These are phyloP conservation scores for Botryotinia calthae DNA, from an alignment of 2,329 filamentous ascomycete species.

Conservation along the genomic window DNA sequence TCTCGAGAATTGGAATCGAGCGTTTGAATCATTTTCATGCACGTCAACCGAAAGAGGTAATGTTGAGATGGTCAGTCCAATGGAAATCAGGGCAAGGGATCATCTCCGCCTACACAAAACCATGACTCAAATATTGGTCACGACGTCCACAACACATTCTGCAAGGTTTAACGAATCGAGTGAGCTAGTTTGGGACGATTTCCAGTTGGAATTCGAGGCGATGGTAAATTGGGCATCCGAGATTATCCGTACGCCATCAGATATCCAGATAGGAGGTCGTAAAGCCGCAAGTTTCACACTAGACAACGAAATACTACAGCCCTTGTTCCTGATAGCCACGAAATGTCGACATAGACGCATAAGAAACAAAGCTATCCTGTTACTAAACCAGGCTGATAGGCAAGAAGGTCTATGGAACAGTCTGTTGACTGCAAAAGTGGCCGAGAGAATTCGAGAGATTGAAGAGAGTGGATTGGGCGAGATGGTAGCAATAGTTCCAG, in stretches of 20 bases:
- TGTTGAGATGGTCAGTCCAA: neutral
- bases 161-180: neutral
- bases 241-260: conserved; percentile 4
- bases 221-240: conserved; percentile 17
- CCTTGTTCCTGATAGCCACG: conserved; percentile 61
- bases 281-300: conserved; percentile 48
- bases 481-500: neutral
- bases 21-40: conserved; percentile 1
- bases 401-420: conserved; percentile 65
- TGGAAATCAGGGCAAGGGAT: neutral
- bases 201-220: conserved; percentile 4
- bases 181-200: conserved; percentile 23
- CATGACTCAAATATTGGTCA: conserved; percentile 10
- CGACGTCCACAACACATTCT: conserved; percentile 4
- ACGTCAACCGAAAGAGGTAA: neutral
- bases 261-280: neutral
- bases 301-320: conserved; percentile 60
- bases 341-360: conserved; percentile 57
- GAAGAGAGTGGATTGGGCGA: conserved; percentile 21
- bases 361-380: conserved; percentile 58
- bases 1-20: conserved; percentile 9
- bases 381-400: conserved; percentile 56
- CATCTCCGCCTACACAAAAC: conserved; percentile 8
- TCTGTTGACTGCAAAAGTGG: conserved; percentile 19
- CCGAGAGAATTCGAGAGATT: conserved; percentile 22